Base-by-base conservation (phyloP, 208 protist genomes). In the Paratrypanosoma confusum region DNA sequence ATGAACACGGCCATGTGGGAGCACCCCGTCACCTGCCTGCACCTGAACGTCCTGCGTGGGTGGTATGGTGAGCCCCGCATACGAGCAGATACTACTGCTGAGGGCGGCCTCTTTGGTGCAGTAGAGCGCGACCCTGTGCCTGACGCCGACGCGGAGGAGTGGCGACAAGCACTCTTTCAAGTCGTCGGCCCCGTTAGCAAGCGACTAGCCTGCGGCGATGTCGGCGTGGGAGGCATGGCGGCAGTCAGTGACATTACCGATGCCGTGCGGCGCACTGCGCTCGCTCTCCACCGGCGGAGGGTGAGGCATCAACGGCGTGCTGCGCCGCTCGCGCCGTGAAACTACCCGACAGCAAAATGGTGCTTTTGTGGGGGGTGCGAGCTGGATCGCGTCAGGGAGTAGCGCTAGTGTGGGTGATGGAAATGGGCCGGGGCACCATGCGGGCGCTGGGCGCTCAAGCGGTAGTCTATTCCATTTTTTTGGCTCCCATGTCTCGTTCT, bases 1-100 rank as follows among this genome's bases (percentile, higher is more conserved):
- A 99, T 99, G 97, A 99, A 99, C 74, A 97, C 96, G 4, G 61
- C 89, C 50, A 99, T 99, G 97, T 98, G 90, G 89, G 81, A 70
- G 14, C 94, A 98, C 59, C 93, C 92, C 20, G 51, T 96, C 40
- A 97, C 95, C 0, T 32, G 44, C 0, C 25, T 48, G 55, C 91
- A 97, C 43, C 21, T 97, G 0, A 13, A 35, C 1, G 53, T 63
- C 37, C 45, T 96, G 23, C 51, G 39, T 11, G 39, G 32, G 17
- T 82, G 78, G 75, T 90, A 84, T 55, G 46, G 17, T 10, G 39
- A n/a, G n/a, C n/a, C n/a, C n/a, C n/a, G n/a, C n/a, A n/a, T n/a
- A n/a, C n/a, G n/a, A n/a, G n/a, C n/a, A n/a, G n/a, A 39, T 10
- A n/a, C 10, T 29, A 22, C n/a, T 13, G 26, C 27, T 28, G 23